Evolutionary conservation across 139 green algal genomes (phyloP).

Genomic region (Closterium sp.): DNA sequence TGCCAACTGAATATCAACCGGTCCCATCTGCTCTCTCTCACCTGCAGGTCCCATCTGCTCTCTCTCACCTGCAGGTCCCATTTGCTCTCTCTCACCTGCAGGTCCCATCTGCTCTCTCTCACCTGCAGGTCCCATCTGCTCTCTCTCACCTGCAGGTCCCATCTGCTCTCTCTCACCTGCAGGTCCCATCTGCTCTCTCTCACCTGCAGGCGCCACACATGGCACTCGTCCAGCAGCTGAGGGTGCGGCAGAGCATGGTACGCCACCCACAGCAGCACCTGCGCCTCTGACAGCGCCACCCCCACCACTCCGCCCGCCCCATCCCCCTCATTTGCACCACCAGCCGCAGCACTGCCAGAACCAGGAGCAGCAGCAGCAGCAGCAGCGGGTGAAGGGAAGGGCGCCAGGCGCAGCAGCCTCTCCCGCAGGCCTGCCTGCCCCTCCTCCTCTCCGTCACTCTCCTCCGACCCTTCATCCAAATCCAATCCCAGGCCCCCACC

Average conservation of each 20-base stretch:
- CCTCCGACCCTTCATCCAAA: background rate
- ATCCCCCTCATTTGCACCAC: background rate
- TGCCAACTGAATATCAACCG: too few relatives aligned
- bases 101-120: too few relatives aligned
- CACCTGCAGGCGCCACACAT: conserved; percentile 34
- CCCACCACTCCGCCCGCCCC: background rate
- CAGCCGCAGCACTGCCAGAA: background rate
- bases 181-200: background rate
- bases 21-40: too few relatives aligned
- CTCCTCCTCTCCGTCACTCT: background rate
- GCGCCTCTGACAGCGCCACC: conserved; percentile 22
- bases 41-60: too few relatives aligned
- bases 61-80: too few relatives aligned
- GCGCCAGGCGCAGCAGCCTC: background rate
- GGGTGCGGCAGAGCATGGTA: conserved; percentile 13
- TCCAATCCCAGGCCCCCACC: background rate
- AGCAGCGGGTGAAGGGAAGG: background rate
- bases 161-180: too few relatives aligned
- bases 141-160: too few relatives aligned
- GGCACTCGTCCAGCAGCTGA: conserved; percentile 16
- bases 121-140: too few relatives aligned
- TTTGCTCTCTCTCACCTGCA: too few relatives aligned
- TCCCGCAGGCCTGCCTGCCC: background rate
- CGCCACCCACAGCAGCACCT: conserved; percentile 26
- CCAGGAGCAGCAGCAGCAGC: background rate